Evolutionary conservation across 73 alveolate genomes (phyloP).

Genomic region (Effrenium voratum): DNA sequence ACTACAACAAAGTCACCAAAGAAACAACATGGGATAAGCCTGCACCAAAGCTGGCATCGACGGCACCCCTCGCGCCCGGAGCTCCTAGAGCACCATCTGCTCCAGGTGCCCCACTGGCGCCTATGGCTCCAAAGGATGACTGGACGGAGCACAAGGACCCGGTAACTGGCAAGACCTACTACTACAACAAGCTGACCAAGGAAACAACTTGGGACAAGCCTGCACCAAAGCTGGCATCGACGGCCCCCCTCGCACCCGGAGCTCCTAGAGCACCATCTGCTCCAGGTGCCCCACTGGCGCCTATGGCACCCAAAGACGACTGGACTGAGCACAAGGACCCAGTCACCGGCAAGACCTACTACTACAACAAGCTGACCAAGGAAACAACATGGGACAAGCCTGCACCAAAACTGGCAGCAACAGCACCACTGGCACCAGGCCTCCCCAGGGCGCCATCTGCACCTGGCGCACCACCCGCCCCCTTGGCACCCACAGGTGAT

Average conservation of each 20-base stretch:
- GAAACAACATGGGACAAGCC: slow-evolving; percentile 81
- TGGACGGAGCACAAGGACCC: slow-evolving; percentile 90
- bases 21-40: slow-evolving; percentile 85
- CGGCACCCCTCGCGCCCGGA: slow-evolving; percentile 10
- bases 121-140: not conserved
- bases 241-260: not conserved
- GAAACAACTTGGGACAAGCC: slow-evolving; percentile 83
- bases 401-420: slow-evolving; percentile 44
- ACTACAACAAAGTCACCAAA: not conserved
- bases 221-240: slow-evolving; percentile 59
- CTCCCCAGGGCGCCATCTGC: slow-evolving; percentile 13
- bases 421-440: slow-evolving; percentile 46
- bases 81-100: slow-evolving; percentile 72
- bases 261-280: slow-evolving; percentile 72
- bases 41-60: slow-evolving; percentile 63
- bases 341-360: slow-evolving; percentile 53
- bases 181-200: slow-evolving; percentile 70
- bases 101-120: slow-evolving; percentile 80
- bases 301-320: slow-evolving; percentile 1
- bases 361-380: slow-evolving; percentile 41
- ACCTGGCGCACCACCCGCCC: slow-evolving; percentile 75
- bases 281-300: slow-evolving; percentile 80
- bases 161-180: slow-evolving; percentile 48
- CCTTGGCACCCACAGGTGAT: slow-evolving; percentile 35
- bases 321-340: slow-evolving; percentile 90